Evolutionary conservation across 768 basidiomycete species (phyloP), one percentile per base, ranked within the genome.

Genomic region (Termitomyces sp.): DNA sequence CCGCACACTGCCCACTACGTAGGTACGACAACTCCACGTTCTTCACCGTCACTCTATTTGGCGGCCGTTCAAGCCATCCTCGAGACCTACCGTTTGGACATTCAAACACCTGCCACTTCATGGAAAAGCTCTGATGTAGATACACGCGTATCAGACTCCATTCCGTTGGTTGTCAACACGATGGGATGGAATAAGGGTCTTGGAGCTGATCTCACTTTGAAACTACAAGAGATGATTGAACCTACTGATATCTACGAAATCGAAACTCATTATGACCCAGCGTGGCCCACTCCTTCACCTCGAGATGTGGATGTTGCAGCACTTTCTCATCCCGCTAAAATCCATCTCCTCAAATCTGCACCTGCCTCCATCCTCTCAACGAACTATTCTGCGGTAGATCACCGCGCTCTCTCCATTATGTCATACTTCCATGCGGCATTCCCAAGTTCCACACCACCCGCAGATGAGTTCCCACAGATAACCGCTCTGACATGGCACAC

Each of bases 131-230:
- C 71, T 5, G 58, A 70, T 1, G 55, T 49, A 0, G 65, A 66
- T 22, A 46, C 51, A n/a, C 76, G 81, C 43, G 78, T 88, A 24
- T 64, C 67, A 6, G 84, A 88, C 50, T 59, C 72, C 28, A 82
- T 94, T 5, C 96, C 96, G 0, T 81, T 98, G 18, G 83, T 98
- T 16, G 82, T 98, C 53, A 99, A 98, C 68, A 98, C 92, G 0
- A 95, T 96, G 85, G 96, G 96, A 2, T 99, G 96, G 96, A 82
- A 82, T 5, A 98, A 95, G 68, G 96, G 96, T 7, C 82, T 97
- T 3, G 96, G 96, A 3, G 87, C 84, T 16, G 91, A 96, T 63
- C 72, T 98, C 11, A 81, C 84, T 2, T 68, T 67, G 14, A 81
- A 81, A 60, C 87, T 99, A 49, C 87, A 94, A 63, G 80, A 80